phyloP scores from a whole-genome alignment of 345 rosid genomes.

The Microcos paniculata region DNA sequence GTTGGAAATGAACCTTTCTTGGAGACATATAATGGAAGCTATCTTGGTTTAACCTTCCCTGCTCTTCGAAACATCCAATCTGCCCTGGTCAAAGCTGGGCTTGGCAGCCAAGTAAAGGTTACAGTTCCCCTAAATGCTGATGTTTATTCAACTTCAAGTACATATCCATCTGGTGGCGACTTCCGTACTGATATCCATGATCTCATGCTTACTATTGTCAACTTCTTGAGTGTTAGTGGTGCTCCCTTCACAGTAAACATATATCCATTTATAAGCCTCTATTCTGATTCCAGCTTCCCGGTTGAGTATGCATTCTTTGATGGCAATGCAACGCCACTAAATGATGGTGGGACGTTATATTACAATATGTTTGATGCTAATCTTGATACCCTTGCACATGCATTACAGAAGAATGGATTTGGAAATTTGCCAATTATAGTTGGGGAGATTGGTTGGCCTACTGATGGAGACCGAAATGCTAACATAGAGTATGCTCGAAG shows the following conservation, averaged over 20 bases:
- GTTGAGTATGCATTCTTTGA: conserved; percentile 89
- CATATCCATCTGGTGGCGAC: conserved; percentile 79
- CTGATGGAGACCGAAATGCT: conserved; percentile 81
- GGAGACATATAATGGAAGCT: conserved; percentile 73
- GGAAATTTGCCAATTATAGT: conserved; percentile 69
- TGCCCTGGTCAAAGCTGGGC: conserved; percentile 79
- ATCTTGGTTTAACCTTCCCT: conserved; percentile 61
- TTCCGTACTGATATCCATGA: conserved; percentile 80
- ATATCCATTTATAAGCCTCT: conserved; percentile 92
- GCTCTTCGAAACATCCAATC: conserved; percentile 77
- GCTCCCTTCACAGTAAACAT: conserved; percentile 85
- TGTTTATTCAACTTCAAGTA: conserved; percentile 49
- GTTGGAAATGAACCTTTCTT: conserved; percentile 95
- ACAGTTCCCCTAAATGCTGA: conserved; percentile 89
- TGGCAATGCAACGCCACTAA: conserved; percentile 58
- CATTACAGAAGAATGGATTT: conserved; percentile 82
- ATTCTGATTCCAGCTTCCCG: conserved; percentile 70
- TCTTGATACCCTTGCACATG: conserved; percentile 76
- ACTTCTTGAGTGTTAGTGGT: conserved; percentile 63
- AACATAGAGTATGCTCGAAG: conserved; percentile 66
- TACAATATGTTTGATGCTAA: conserved; percentile 90
- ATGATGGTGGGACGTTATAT: conserved; percentile 65
- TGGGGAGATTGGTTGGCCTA: conserved; percentile 98
- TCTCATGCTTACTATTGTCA: conserved; percentile 70
- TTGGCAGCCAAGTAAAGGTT: conserved; percentile 68